Evolutionary conservation across 176 grass and related monocot genomes (phyloP).

Genomic region (Aegilops umbellulata): DNA sequence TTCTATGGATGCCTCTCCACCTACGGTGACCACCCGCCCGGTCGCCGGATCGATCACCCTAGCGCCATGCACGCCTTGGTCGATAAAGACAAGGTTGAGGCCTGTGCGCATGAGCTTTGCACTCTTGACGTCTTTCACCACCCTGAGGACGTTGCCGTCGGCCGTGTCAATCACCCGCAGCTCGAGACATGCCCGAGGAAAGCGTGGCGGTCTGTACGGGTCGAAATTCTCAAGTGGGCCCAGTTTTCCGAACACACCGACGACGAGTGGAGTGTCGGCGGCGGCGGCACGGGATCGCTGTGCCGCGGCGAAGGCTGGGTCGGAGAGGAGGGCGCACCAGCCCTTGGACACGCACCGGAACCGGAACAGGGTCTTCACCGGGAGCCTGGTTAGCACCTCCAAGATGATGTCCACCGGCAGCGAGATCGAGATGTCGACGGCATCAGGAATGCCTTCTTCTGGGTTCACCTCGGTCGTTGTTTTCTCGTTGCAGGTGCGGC

Average conservation of each 20-base stretch:
- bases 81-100: neutral
- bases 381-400: neutral
- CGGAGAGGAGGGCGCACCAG: neutral
- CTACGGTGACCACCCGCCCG: neutral
- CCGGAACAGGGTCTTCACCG: neutral
- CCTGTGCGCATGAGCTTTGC: neutral
- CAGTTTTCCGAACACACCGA: too few relatives aligned
- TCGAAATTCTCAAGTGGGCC: neutral
- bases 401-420: conserved; percentile 6
- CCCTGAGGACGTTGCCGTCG: neutral
- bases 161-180: neutral
- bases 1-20: neutral
- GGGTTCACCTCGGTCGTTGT: too few relatives aligned
- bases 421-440: neutral
- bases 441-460: too few relatives aligned
- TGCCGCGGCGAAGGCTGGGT: neutral
- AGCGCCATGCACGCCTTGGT: neutral
- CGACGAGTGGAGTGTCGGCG: neutral
- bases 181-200: neutral
- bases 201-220: neutral
- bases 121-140: neutral
- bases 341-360: too few relatives aligned
- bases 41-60: neutral
- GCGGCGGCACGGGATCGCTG: neutral
- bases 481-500: too few relatives aligned